Evolutionary conservation across 495 filamentous ascomycete genomes (phyloP).

Genomic region (Astrocystis sublimbata): DNA sequence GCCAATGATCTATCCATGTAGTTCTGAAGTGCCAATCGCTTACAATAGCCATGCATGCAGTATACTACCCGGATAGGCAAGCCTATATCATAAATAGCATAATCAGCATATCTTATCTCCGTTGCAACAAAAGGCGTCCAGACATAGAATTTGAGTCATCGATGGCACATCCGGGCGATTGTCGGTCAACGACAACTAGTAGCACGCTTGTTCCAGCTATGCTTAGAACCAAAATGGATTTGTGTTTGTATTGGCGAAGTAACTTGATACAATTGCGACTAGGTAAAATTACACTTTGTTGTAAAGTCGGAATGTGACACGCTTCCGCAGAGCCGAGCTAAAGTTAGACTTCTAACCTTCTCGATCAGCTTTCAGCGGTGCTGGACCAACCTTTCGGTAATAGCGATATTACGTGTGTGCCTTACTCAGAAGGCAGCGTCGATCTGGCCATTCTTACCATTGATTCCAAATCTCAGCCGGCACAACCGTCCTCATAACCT

Average conservation of each 20-base stretch:
- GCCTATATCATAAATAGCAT: not conserved
- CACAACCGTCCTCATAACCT: constrained; percentile 82
- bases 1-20: not conserved
- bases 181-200: not conserved
- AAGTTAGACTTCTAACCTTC: not conserved
- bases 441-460: constrained; percentile 60
- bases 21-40: not conserved
- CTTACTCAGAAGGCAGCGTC: not conserved
- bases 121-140: not conserved
- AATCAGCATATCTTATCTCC: not conserved
- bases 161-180: not conserved
- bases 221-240: not conserved
- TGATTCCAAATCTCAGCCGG: constrained; percentile 81
- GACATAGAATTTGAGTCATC: not conserved
- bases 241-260: not conserved
- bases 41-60: not conserved
- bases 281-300: no score
- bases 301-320: not conserved
- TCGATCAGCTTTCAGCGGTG: not conserved
- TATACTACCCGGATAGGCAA: not conserved
- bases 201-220: not conserved
- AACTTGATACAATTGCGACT: no score
- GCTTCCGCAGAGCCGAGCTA: not conserved
- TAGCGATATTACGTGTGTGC: not conserved
- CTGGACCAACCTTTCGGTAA: not conserved